A percentile compares a stretch with the other conserved stretches of the same genome.
Evolutionary conservation across 345 rosid species (phyloP).

Genomic region (Pelargonium nanum): DNA sequence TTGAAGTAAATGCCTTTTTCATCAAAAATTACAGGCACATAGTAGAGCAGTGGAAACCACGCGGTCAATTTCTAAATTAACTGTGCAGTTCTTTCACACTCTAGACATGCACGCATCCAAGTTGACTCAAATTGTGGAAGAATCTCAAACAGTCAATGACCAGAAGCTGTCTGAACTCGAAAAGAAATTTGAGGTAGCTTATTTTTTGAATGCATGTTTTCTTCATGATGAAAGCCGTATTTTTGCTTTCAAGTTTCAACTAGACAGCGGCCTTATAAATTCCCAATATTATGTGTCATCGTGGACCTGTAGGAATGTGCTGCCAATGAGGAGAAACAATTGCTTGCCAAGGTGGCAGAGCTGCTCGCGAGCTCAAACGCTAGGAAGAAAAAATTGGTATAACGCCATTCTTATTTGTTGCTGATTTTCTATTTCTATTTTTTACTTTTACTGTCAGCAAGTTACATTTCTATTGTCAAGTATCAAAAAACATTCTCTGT

Average conservation of each 20-base stretch:
- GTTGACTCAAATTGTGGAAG: constrained; percentile 61
- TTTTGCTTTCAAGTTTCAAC: not conserved
- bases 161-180: constrained; percentile 65
- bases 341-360: constrained; percentile 85
- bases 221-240: constrained; percentile 1
- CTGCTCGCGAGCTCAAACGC: constrained; percentile 71
- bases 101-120: constrained; percentile 64
- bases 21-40: constrained; percentile 54
- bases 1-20: not conserved
- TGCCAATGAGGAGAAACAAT: constrained; percentile 73
- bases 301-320: constrained; percentile 57
- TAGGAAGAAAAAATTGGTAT: constrained; percentile 86
- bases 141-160: constrained; percentile 74
- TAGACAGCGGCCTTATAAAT: not conserved
- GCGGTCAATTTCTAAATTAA: constrained; percentile 68
- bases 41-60: constrained; percentile 72
- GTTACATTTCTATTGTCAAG: not conserved
- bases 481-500: constrained; percentile 4
- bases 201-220: constrained; percentile 5
- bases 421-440: not conserved
- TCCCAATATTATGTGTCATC: constrained; percentile 2
- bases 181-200: constrained; percentile 82
- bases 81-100: constrained; percentile 64
- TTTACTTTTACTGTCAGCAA: not conserved
- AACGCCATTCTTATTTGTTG: not conserved